These are phyloP conservation scores for Metschnikowia aberdeeniae DNA, from an alignment of 805 yeast genomes.

Conservation along the genomic window DNA sequence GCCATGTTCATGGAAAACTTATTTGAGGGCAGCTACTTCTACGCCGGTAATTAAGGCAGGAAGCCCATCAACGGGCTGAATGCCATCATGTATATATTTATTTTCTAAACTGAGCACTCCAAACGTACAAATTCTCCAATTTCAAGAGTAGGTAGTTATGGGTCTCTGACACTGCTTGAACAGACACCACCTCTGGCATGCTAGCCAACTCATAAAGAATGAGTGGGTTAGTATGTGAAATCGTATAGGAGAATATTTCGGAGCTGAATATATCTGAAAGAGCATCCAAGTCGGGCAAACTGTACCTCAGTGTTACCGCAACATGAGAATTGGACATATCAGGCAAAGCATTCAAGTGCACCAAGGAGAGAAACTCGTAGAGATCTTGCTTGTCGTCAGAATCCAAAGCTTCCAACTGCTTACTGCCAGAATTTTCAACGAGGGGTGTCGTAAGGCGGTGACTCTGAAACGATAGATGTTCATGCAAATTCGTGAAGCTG, in stretches of 20 bases:
- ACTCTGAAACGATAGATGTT: background rate
- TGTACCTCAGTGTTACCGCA: slow-evolving; percentile 11
- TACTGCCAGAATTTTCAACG: background rate
- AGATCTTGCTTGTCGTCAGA: slow-evolving; percentile 5
- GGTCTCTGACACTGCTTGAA: slow-evolving; percentile 6
- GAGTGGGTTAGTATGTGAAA: slow-evolving; percentile 5
- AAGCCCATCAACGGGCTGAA: background rate
- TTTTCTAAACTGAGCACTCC: background rate
- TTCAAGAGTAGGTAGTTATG: background rate
- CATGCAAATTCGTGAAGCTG: background rate
- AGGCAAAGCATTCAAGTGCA: slow-evolving; percentile 15
- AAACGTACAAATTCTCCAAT: slow-evolving; percentile 1
- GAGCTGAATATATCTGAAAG: background rate
- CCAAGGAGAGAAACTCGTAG: slow-evolving; percentile 14
- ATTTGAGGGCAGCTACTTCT: slow-evolving; percentile 4
- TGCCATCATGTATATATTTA: background rate
- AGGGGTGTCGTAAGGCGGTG: background rate
- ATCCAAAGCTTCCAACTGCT: background rate
- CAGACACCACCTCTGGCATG: slow-evolving; percentile 5
- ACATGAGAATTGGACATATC: slow-evolving; percentile 9
- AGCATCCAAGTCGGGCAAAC: slow-evolving; percentile 2
- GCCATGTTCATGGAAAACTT: slow-evolving; percentile 11
- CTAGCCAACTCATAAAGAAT: slow-evolving; percentile 4
- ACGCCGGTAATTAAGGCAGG: background rate
- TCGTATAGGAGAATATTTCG: background rate